Conservation (phyloP, 129 eudicot genomes). For the Flaveria ramosissima region DNA sequence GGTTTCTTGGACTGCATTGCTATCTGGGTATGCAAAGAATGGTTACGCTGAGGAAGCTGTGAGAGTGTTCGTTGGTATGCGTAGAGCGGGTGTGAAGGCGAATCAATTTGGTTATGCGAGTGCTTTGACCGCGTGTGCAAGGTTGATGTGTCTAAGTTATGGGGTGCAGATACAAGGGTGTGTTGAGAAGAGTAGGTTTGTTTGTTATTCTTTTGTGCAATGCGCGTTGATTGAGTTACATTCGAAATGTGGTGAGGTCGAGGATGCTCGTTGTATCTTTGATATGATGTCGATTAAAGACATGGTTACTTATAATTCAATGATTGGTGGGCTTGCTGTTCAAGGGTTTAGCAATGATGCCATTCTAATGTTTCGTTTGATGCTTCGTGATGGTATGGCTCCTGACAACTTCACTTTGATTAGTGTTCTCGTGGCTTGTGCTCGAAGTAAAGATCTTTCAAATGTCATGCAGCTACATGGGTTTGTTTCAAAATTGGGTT, state of each 20-base stretch:
- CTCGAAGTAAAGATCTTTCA: slow-evolving; percentile 30
- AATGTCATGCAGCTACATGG: slow-evolving; percentile 49
- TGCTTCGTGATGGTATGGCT: slow-evolving; percentile 62
- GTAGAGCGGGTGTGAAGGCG: slow-evolving; percentile 47
- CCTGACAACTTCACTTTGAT: slow-evolving; percentile 72
- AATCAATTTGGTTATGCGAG: slow-evolving; percentile 76
- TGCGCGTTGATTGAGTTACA: slow-evolving; percentile 74
- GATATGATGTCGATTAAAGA: slow-evolving; percentile 51
- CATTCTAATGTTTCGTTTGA: slow-evolving; percentile 37
- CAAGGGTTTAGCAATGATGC: slow-evolving; percentile 54
- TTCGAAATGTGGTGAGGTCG: slow-evolving; percentile 65
- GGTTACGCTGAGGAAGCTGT: slow-evolving; percentile 46
- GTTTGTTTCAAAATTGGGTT: slow-evolving; percentile 51
- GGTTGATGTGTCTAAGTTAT: slow-evolving; percentile 31
- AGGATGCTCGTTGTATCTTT: slow-evolving; percentile 60
- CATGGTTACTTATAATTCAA: slow-evolving; percentile 70
- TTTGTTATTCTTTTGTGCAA: slow-evolving; percentile 51
- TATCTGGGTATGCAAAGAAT: slow-evolving; percentile 65
- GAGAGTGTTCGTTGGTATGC: slow-evolving; percentile 53
- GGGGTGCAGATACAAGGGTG: slow-evolving; percentile 71
- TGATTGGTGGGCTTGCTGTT: slow-evolving; percentile 62
- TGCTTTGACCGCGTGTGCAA: slow-evolving; percentile 54
- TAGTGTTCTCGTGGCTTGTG: slow-evolving; percentile 47
- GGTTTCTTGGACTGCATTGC: slow-evolving; percentile 73
- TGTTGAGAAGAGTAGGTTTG: slow-evolving; percentile 53